phyloP scores from a whole-genome alignment of 768 basidiomycete species.

The Cystobasidium ongulense region DNA sequence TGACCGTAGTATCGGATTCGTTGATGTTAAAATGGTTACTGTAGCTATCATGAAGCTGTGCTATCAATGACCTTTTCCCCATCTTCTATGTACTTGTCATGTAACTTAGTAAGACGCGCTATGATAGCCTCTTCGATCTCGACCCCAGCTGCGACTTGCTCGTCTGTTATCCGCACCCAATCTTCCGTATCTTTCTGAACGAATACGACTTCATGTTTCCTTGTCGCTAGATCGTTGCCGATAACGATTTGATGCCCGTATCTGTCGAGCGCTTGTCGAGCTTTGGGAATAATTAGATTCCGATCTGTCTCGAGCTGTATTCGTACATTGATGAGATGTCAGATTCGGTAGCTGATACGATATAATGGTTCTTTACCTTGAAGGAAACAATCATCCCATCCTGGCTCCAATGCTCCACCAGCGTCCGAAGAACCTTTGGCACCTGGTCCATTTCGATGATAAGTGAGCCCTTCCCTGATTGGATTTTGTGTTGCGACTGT shows the following conservation, averaged over 20 bases:
- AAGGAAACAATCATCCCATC: constrained; percentile 91
- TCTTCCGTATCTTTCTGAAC: constrained; percentile 48
- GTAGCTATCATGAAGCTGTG: background rate
- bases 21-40: background rate
- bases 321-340: background rate
- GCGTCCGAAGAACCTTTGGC: constrained; percentile 83
- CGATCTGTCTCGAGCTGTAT: constrained; percentile 84
- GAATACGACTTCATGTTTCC: constrained; percentile 88
- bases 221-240: constrained; percentile 83
- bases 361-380: constrained; percentile 65
- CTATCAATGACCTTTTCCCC: background rate
- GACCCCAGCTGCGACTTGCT: constrained; percentile 46
- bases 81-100: constrained; percentile 57
- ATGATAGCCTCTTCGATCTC: constrained; percentile 95
- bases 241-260: constrained; percentile 98
- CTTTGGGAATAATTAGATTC: constrained; percentile 76
- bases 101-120: constrained; percentile 62
- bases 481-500: constrained; percentile 96
- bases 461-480: constrained; percentile 87
- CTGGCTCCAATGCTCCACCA: constrained; percentile 88
- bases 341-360: too few relatives aligned
- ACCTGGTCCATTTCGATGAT: constrained; percentile 98
- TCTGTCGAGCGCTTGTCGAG: constrained; percentile 71
- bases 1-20: too few relatives aligned
- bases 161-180: constrained; percentile 38